These are phyloP conservation scores for Flaveria floridana DNA, from an alignment of 140 eudicot species.

Conservation along the genomic window DNA sequence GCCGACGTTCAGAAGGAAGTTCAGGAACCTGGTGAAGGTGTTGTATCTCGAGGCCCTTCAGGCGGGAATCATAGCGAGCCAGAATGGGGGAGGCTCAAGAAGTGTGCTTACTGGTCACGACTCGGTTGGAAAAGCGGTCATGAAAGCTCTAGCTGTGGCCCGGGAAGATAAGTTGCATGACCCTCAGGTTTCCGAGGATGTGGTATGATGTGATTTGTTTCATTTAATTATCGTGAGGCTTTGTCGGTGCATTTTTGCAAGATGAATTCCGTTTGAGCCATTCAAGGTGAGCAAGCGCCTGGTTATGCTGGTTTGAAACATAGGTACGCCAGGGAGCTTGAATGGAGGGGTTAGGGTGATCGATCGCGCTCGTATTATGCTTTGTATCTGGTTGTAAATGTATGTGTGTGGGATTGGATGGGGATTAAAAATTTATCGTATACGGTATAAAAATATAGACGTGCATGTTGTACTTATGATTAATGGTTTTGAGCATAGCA, in stretches of 20 bases:
- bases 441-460: no score
- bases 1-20: conserved; percentile 80
- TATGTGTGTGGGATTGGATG: not conserved
- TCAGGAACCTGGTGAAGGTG: conserved; percentile 68
- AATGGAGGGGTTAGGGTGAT: not conserved
- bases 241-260: not conserved
- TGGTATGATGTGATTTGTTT: conserved; percentile 36
- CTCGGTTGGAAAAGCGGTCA: conserved; percentile 28
- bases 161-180: conserved; percentile 27
- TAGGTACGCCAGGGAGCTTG: not conserved
- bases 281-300: not conserved
- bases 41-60: conserved; percentile 71
- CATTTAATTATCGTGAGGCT: not conserved
- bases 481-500: no score
- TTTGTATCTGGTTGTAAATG: not conserved
- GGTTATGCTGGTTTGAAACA: not conserved
- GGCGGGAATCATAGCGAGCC: conserved; percentile 47
- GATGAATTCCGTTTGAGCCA: not conserved
- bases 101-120: conserved; percentile 40
- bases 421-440: no score
- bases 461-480: no score
- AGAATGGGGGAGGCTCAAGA: conserved; percentile 31
- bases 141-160: conserved; percentile 23
- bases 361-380: not conserved
- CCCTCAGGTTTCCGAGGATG: conserved; percentile 23